Conservation (phyloP, 2,329 filamentous ascomycete species). For the Cladosporium phlei region DNA sequence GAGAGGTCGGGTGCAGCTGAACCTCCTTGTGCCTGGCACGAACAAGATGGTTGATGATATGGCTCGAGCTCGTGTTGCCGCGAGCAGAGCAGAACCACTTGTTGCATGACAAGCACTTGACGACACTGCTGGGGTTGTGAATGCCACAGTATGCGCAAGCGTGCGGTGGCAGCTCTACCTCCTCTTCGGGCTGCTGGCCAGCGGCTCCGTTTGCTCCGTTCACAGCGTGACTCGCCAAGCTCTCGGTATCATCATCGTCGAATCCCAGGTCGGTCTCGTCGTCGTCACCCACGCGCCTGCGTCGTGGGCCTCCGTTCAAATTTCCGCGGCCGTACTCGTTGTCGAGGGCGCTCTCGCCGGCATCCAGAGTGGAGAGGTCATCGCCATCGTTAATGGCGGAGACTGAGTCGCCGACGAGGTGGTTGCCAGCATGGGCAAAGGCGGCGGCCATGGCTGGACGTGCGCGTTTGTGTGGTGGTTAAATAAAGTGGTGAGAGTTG, state of each 20-base stretch:
- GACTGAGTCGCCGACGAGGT: constrained; percentile 76
- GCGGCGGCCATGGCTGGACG: constrained; percentile 77
- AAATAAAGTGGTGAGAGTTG: neutral
- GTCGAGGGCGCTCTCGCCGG: constrained; percentile 75
- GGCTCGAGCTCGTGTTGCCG: constrained; percentile 91
- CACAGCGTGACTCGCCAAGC: constrained; percentile 73
- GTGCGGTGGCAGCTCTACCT: constrained; percentile 79
- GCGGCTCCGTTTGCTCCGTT: constrained; percentile 64
- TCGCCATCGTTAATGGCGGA: constrained; percentile 83
- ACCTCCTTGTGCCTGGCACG: constrained; percentile 98
- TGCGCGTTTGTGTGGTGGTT: constrained; percentile 9
- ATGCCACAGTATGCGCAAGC: constrained; percentile 98
- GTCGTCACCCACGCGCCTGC: constrained; percentile 79
- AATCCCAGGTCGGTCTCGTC: constrained; percentile 79
- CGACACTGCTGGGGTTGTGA: constrained; percentile 88
- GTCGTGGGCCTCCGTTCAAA: constrained; percentile 55
- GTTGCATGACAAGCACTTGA: constrained; percentile 90
- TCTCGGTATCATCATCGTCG: constrained; percentile 65
- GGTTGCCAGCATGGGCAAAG: constrained; percentile 83
- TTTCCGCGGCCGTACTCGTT: constrained; percentile 53
- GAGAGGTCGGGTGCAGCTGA: constrained; percentile 87
- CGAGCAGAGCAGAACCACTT: constrained; percentile 99
- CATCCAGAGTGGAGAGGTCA: constrained; percentile 48
- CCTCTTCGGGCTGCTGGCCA: constrained; percentile 67
- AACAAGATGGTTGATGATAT: constrained; percentile 97